Evolutionary conservation across 2,329 filamentous ascomycete genomes (phyloP).

Genomic region (Aspergillus sclerotialis): DNA sequence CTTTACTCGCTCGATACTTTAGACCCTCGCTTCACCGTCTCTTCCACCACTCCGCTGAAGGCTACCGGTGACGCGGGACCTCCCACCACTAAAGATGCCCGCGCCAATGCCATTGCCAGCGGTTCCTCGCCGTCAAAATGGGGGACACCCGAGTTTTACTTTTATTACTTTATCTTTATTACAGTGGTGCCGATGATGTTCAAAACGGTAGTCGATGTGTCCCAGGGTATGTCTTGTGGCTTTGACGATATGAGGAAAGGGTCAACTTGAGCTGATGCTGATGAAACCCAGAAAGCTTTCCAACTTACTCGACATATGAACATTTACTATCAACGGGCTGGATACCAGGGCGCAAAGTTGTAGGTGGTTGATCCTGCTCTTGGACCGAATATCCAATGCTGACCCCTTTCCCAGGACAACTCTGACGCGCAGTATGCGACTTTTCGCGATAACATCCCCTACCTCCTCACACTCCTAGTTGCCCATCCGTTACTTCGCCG

Average conservation of each 20-base stretch:
- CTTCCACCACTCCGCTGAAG: conserved; percentile 62
- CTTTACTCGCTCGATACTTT: conserved; percentile 61
- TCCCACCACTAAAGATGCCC: conserved; percentile 28
- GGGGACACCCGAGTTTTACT: conserved; percentile 76
- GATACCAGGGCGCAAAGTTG: conserved; percentile 86
- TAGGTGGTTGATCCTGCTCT: conserved; percentile 36
- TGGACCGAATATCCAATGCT: conserved; percentile 3
- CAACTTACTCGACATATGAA: conserved; percentile 69
- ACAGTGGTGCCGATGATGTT: conserved; percentile 77
- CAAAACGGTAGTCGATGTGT: conserved; percentile 80
- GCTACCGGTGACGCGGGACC: conserved; percentile 47
- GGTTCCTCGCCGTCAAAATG: conserved; percentile 62
- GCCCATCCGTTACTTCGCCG: conserved; percentile 74
- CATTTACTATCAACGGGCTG: conserved; percentile 70
- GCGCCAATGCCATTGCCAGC: conserved; percentile 36
- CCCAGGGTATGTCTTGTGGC: conserved; percentile 55
- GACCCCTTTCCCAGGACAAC: conserved; percentile 57
- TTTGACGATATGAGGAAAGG: not conserved
- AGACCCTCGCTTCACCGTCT: conserved; percentile 65
- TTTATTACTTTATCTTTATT: conserved; percentile 67
- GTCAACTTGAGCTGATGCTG: conserved; percentile 6
- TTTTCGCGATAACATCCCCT: conserved; percentile 81
- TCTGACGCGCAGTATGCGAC: conserved; percentile 81
- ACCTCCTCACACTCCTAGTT: conserved; percentile 64
- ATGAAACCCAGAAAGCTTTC: conserved; percentile 65